Percentiles rank a stretch among this genome's conserved stretches.
phyloP scores from a whole-genome alignment of 768 basidiomycete genomes.

The Collybia sp. region DNA sequence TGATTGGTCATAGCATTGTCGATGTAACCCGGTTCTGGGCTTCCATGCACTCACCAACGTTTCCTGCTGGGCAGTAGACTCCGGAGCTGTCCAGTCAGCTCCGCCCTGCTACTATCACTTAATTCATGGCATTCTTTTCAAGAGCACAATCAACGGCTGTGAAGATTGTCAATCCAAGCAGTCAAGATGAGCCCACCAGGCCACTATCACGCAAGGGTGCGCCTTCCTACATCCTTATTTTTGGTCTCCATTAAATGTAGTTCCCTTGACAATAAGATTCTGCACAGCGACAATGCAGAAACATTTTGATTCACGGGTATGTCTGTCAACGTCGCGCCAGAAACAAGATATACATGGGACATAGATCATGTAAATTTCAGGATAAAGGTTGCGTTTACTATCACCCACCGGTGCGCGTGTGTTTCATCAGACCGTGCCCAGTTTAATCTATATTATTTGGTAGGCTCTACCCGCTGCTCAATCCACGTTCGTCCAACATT shows the following conservation, averaged over 20 bases:
- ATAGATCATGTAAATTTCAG: conserved; percentile 79
- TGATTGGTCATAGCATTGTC: too few relatives aligned
- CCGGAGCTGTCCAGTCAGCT: conserved; percentile 9
- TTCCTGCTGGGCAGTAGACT: conserved; percentile 15
- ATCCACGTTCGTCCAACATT: conserved; percentile 22
- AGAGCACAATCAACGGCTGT: conserved; percentile 63
- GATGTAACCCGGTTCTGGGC: too few relatives aligned
- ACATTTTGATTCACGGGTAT: conserved; percentile 90
- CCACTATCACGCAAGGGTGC: conserved; percentile 50
- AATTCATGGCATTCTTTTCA: conserved; percentile 64
- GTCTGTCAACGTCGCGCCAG: conserved; percentile 2
- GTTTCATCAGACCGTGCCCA: not conserved
- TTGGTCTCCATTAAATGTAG: conserved; percentile 5
- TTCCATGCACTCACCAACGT: not conserved
- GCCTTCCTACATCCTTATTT: conserved; percentile 17
- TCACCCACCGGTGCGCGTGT: conserved; percentile 61
- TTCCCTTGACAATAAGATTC: conserved; percentile 40
- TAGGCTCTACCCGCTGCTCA: conserved; percentile 18
- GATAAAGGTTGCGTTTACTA: conserved; percentile 83
- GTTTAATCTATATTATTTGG: not conserved
- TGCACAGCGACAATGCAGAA: conserved; percentile 79
- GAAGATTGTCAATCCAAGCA: conserved; percentile 63
- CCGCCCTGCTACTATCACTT: not conserved
- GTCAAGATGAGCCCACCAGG: conserved; percentile 36
- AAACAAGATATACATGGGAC: not conserved